phyloP scores from a whole-genome alignment of 805 yeast species.

The Metschnikowia borealis region DNA sequence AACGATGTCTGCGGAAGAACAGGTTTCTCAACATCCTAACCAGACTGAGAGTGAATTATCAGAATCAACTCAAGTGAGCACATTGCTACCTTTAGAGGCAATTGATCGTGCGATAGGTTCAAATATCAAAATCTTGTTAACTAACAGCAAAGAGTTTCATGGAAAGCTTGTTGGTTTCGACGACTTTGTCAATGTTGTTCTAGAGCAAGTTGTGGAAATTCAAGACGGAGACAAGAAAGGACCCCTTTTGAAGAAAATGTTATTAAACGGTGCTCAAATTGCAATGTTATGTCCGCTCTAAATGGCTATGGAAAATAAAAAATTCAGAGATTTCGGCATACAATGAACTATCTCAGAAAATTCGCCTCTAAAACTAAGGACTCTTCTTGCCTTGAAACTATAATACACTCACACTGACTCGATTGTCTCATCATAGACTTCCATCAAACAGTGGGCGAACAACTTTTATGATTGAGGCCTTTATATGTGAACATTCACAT shows the following conservation, averaged over 20 bases:
- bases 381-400: background rate
- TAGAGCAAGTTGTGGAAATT: constrained; percentile 71
- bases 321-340: background rate
- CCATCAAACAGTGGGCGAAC: background rate
- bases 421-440: background rate
- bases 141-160: constrained; percentile 66
- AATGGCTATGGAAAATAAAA: background rate
- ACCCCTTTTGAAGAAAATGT: constrained; percentile 51
- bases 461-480: background rate
- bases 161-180: constrained; percentile 92
- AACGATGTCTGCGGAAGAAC: background rate
- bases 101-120: constrained; percentile 86
- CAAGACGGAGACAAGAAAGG: constrained; percentile 43
- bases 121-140: constrained; percentile 66
- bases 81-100: constrained; percentile 70
- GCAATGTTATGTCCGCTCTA: constrained; percentile 48
- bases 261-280: constrained; percentile 67
- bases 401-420: background rate
- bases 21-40: background rate
- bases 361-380: background rate
- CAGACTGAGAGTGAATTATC: background rate
- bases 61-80: constrained; percentile 1
- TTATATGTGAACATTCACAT: background rate
- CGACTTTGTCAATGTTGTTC: constrained; percentile 88
- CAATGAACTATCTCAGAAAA: background rate